Conservation (phyloP, 768 basidiomycete genomes). For the Xerocomellus intermedius region DNA sequence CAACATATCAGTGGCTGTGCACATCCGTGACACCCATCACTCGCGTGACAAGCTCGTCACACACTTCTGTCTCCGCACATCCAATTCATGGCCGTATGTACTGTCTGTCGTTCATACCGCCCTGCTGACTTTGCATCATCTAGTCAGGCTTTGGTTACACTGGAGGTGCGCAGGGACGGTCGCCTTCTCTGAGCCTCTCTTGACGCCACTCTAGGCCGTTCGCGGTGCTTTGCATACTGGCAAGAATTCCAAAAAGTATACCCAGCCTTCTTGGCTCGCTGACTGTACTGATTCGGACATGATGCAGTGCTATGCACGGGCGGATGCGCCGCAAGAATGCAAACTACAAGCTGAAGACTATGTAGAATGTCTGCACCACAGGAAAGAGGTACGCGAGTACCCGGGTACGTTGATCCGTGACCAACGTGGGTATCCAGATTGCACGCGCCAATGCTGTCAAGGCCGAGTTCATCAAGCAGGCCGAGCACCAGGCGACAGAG, state of each 20-base stretch:
- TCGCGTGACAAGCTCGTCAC: conserved; percentile 24
- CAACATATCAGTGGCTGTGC: conserved; percentile 22
- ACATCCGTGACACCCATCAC: conserved; percentile 14
- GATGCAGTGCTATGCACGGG: conserved; percentile 76
- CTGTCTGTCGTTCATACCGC: not conserved
- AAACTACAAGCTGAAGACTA: conserved; percentile 77
- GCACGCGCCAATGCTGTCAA: conserved; percentile 68
- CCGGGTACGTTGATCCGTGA: not conserved
- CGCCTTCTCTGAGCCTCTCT: not conserved
- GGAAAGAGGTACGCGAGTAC: conserved; percentile 69
- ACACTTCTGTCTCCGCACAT: conserved; percentile 8
- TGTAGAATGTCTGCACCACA: conserved; percentile 86
- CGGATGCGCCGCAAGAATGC: conserved; percentile 76
- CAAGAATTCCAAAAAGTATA: conserved; percentile 79
- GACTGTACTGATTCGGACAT: conserved; percentile 6
- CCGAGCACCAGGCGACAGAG: conserved; percentile 62
- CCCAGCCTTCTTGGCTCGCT: not conserved
- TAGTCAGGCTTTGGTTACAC: conserved; percentile 68
- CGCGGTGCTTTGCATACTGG: conserved; percentile 90
- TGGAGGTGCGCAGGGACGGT: conserved; percentile 46
- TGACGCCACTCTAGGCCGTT: conserved; percentile 52
- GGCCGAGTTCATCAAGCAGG: conserved; percentile 67
- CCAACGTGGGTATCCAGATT: conserved; percentile 40
- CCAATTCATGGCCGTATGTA: conserved; percentile 40
- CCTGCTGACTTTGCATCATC: conserved; percentile 11